These are phyloP conservation scores for Bremia lactucae DNA, from an alignment of 352 stramenopile species.

Conservation along the genomic window DNA sequence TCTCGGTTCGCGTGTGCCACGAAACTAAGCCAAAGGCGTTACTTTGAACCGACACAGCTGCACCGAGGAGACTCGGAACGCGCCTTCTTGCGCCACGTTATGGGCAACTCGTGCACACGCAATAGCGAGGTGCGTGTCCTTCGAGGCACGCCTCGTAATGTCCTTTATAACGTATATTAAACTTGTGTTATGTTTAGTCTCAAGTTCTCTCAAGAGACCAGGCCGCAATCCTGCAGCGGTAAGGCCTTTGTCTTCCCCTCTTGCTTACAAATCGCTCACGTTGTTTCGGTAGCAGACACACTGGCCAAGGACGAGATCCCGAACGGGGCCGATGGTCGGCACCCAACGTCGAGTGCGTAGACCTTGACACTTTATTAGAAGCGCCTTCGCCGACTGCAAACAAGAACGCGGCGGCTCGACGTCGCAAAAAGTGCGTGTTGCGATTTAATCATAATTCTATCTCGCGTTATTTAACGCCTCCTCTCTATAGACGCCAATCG, in stretches of 20 bases:
- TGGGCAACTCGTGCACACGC: constrained; percentile 57
- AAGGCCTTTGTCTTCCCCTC: constrained; percentile 4
- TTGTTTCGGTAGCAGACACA: constrained; percentile 5
- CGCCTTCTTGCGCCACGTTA: constrained; percentile 8
- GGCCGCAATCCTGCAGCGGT: constrained; percentile 33
- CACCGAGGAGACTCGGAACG: background rate
- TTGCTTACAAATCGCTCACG: background rate
- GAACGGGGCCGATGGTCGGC: constrained; percentile 62
- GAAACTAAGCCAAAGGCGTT: background rate
- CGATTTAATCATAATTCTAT: background rate
- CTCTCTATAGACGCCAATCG: constrained; percentile 16
- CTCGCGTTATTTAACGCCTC: background rate
- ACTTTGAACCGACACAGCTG: constrained; percentile 4
- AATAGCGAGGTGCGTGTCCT: constrained; percentile 33
- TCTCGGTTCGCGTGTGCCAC: too few species aligned
- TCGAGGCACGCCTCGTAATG: too few species aligned
- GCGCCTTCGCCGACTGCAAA: constrained; percentile 45
- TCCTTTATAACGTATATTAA: too few species aligned
- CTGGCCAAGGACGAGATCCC: constrained; percentile 20
- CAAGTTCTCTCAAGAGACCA: constrained; percentile 59
- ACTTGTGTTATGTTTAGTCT: constrained; percentile 27
- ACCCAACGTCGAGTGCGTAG: constrained; percentile 52
- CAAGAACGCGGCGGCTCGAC: constrained; percentile 5
- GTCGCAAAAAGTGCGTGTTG: constrained; percentile 46
- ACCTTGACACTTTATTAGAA: constrained; percentile 71